A percentile compares a stretch with the other conserved stretches of the same genome.
Evolutionary conservation across 345 rosid genomes (phyloP).

Genomic region (Eucalyptus microcorys): DNA sequence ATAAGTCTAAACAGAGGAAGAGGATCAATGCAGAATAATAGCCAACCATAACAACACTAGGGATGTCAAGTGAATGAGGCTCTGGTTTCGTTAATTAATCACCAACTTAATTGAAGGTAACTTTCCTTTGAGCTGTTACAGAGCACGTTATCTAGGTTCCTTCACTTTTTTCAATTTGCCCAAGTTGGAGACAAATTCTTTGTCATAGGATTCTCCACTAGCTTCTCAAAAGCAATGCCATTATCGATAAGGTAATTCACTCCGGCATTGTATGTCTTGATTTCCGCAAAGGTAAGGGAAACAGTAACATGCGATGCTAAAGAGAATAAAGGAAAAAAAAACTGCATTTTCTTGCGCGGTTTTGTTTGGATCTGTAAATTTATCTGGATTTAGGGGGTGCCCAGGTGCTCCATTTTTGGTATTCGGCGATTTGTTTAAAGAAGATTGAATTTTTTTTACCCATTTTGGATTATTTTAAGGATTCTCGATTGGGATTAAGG

Average conservation of each 20-base stretch:
- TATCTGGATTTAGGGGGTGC: no score
- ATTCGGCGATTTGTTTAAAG: no score
- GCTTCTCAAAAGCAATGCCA: background rate
- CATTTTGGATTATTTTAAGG: no score
- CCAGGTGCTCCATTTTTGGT: no score
- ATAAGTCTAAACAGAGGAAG: background rate
- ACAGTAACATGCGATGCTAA: no score
- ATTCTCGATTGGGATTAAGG: no score
- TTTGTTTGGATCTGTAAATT: background rate
- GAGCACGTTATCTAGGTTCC: no score
- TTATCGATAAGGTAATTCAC: background rate
- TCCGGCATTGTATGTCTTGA: background rate
- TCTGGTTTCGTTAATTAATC: background rate
- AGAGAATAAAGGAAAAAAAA: no score
- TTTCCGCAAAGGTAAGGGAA: slow-evolving; percentile 25
- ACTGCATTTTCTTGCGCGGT: background rate
- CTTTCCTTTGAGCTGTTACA: background rate
- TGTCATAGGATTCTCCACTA: background rate
- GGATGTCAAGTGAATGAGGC: background rate
- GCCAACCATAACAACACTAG: background rate
- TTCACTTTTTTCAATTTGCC: background rate
- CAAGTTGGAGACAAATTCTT: background rate
- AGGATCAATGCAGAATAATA: background rate
- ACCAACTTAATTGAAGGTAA: background rate
- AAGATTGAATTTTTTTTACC: no score